Base-by-base conservation (phyloP, 306 rosid genomes). In the Datisca glomerata region DNA sequence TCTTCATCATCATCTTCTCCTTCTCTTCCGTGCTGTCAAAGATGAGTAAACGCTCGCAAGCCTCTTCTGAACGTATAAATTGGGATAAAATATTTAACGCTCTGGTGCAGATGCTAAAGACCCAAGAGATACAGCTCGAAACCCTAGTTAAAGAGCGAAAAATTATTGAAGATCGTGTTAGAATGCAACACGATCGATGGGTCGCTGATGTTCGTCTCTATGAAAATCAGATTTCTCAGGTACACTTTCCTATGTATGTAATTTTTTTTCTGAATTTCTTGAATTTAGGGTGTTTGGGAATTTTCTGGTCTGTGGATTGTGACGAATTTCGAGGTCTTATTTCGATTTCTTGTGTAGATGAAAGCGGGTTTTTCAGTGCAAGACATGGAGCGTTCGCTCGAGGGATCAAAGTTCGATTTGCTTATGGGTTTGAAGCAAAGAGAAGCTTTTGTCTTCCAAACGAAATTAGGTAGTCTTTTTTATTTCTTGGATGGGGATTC, bases 71-170 rank as follows among this genome's bases (percentile, higher is more conserved):
- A 1, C 58, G 59, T 2, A 68, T 63, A 32, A 89, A 78, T 14
- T 89, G 95, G 95, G 61, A 73, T 6, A 66, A 40, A 38, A 49
- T 70, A 12, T 80, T 77, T 63, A 48, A 60, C n/a, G 57, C 53
- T 28, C 6, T 84, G 68, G 72, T 66, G 24, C 63, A 67, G 22
- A 80, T 80, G 69, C 18, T 80, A 32, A 59, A 49, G 23, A 55
- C 44, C 33, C 81, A 76, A 68, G 86, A 83, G 37, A 57, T 51
- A 8, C 83, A 84, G 78, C 74, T 89, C 37, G 86, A 63, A 18
- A 49, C 73, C 4, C 67, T 79, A 39, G 67, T 64, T 18, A 52
- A 23, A 24, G 78, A 68, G 35, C 69, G 83, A 13, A 72, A 68
- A 36, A 18, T 72, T 51, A 74, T 80, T 24, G 64, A 71, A 68